Evolutionary conservation across 768 basidiomycete species (phyloP).

Genomic region (Chalciporus pseudorubinellus): DNA sequence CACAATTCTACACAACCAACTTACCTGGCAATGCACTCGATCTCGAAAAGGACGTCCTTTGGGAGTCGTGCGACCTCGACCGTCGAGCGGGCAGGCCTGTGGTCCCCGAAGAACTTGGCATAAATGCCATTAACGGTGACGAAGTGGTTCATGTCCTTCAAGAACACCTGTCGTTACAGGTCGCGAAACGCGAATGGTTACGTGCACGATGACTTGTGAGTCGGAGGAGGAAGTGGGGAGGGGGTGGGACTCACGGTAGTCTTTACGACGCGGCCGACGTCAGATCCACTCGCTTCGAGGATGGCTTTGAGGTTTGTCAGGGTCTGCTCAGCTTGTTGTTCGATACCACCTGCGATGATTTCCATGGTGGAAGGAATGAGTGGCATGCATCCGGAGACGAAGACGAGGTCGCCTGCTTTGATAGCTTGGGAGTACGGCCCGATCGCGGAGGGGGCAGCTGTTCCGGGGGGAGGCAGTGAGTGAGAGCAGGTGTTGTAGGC

Average conservation of each 20-base stretch:
- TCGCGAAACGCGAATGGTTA: neutral
- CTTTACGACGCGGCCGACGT: slow-evolving; percentile 81
- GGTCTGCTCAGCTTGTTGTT: slow-evolving; percentile 66
- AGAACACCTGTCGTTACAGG: slow-evolving; percentile 61
- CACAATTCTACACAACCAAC: slow-evolving; percentile 13
- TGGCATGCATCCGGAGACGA: slow-evolving; percentile 76
- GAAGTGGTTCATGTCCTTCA: slow-evolving; percentile 93
- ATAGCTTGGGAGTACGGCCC: slow-evolving; percentile 90
- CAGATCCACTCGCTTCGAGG: slow-evolving; percentile 78
- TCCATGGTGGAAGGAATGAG: slow-evolving; percentile 44
- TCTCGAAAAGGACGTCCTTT: slow-evolving; percentile 87
- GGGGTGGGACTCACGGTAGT: slow-evolving; percentile 65
- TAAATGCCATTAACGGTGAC: slow-evolving; percentile 79
- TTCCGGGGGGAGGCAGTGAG: slow-evolving; percentile 39
- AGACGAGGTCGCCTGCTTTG: slow-evolving; percentile 80
- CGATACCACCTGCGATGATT: slow-evolving; percentile 68
- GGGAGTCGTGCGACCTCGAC: slow-evolving; percentile 90
- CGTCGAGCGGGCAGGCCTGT: slow-evolving; percentile 90
- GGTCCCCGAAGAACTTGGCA: slow-evolving; percentile 78
- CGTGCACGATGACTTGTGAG: too few relatives aligned
- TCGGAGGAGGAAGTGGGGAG: neutral
- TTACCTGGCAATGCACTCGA: slow-evolving; percentile 84
- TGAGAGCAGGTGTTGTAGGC: slow-evolving; percentile 88
- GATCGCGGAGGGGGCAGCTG: slow-evolving; percentile 74
- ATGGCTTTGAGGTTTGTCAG: slow-evolving; percentile 84